Conservation (phyloP, 352 stramenopile genomes). For the Saprolegnia diclina region DNA sequence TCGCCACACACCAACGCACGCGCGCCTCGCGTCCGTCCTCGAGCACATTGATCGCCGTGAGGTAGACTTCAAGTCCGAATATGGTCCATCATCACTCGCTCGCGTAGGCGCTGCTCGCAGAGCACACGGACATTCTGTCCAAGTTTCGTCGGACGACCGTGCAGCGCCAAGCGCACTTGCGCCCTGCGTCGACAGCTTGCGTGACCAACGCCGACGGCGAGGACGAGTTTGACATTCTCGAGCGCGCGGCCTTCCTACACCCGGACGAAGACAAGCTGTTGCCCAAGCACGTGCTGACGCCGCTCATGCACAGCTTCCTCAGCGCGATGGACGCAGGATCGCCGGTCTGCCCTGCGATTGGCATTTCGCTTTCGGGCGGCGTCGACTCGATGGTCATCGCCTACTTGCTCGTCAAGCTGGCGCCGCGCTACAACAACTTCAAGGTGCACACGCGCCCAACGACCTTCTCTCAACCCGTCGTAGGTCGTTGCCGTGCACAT, state of each 20-base stretch:
- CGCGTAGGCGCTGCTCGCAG: constrained; percentile 34
- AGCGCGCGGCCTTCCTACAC: constrained; percentile 43
- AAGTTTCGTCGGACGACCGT: constrained; percentile 82
- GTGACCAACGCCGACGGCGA: constrained; percentile 27
- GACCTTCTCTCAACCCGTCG: constrained; percentile 29
- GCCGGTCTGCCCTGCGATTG: constrained; percentile 42
- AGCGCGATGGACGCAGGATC: constrained; percentile 36
- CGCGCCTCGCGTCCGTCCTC: constrained; percentile 49
- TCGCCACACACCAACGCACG: constrained; percentile 65
- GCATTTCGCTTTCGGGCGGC: constrained; percentile 91
- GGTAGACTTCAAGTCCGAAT: background rate
- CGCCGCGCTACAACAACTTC: constrained; percentile 46
- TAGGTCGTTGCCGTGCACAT: constrained; percentile 91
- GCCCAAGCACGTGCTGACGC: constrained; percentile 58
- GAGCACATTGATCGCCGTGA: constrained; percentile 44
- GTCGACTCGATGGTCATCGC: constrained; percentile 98
- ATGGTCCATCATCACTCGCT: background rate
- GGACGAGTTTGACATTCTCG: constrained; percentile 63
- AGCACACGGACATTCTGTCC: constrained; percentile 58
- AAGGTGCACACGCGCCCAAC: constrained; percentile 3
- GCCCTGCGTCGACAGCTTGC: constrained; percentile 26
- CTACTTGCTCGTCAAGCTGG: constrained; percentile 86
- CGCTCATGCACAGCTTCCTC: constrained; percentile 67
- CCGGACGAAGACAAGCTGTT: constrained; percentile 62
- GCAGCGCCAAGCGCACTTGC: constrained; percentile 54